Base-by-base conservation (phyloP, 192 early-diverging fungal genomes). In the Haplosporangium gracile region DNA sequence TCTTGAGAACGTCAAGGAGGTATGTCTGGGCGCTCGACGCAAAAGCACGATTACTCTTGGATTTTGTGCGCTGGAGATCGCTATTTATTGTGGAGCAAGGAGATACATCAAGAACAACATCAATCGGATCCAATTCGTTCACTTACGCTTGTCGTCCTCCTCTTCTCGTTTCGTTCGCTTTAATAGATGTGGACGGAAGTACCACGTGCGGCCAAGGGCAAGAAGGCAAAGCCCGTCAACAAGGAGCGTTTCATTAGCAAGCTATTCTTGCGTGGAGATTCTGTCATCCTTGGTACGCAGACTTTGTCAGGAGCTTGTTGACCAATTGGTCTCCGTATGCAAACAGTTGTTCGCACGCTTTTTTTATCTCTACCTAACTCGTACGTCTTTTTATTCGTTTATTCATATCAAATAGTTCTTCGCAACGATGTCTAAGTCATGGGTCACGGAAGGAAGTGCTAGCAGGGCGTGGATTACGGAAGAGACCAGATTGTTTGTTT, bases 181-280 rank as follows among this genome's bases (percentile, higher is more conserved):
- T 76, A 18, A 55, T 85, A 96, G 93, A 98, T 99, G 97, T 99
- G 97, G 97, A 97, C 96, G 4, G 98, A 99, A 78, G 93, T 94
- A 51, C 99, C 99, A 70, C 95, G 95, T 82, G 89, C 94, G 4
- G 95, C 95, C 51, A 99, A 98, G 88, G 99, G 99, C 39, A 98
- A 99, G 93, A 97, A 98, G 89, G 94, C 97, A 20, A 97, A 97
- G 85, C 95, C 97, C 20, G 94, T 99, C 55, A 99, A 98, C 93
- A 98, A 97, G 88, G 99, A 99, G 88, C 92, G 98, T 69, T 99
- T 99, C 84, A 99, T 99, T 77, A 96, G 95, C 90, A 98, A 99
- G 78, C 94, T 99, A 93, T 99, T 99, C 82, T 90, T 99, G 85
- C 94, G 99, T 79, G 99, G 99, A 80, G 98, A 99, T 88, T 97